phyloP scores from a whole-genome alignment of 345 rosid species.

The Raphanus raphanistrum region DNA sequence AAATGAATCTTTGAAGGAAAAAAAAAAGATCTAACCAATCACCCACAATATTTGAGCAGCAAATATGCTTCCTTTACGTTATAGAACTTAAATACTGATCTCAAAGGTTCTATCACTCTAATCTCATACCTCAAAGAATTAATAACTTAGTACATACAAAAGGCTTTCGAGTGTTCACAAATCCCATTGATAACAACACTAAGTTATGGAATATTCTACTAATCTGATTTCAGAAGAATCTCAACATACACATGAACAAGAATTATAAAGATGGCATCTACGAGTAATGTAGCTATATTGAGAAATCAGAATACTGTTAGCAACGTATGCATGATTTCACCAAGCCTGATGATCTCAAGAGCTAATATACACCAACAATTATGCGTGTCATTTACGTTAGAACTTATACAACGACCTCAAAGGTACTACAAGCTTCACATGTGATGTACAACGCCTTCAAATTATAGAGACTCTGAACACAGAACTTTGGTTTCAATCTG shows the following conservation, averaged over 20 bases:
- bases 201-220: background rate
- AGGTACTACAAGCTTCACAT: constrained; percentile 63
- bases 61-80: too few species aligned
- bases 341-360: background rate
- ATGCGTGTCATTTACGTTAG: background rate
- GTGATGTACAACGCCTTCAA: constrained; percentile 74
- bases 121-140: too few species aligned
- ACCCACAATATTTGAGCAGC: too few species aligned
- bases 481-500: constrained; percentile 62
- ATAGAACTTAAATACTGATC: too few species aligned
- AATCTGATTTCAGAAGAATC: background rate
- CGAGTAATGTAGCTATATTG: background rate
- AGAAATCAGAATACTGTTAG: background rate
- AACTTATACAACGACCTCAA: constrained; percentile 63
- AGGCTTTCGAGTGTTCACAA: background rate
- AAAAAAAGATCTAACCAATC: too few species aligned
- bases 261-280: background rate
- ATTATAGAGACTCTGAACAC: constrained; percentile 48
- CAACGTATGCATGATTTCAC: background rate
- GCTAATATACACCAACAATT: background rate
- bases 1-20: too few species aligned
- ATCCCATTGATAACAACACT: background rate
- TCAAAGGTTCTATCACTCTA: too few species aligned
- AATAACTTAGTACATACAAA: background rate
- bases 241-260: background rate